Conservation (phyloP, 208 protist genomes). For the Leishmania amazonensis region DNA sequence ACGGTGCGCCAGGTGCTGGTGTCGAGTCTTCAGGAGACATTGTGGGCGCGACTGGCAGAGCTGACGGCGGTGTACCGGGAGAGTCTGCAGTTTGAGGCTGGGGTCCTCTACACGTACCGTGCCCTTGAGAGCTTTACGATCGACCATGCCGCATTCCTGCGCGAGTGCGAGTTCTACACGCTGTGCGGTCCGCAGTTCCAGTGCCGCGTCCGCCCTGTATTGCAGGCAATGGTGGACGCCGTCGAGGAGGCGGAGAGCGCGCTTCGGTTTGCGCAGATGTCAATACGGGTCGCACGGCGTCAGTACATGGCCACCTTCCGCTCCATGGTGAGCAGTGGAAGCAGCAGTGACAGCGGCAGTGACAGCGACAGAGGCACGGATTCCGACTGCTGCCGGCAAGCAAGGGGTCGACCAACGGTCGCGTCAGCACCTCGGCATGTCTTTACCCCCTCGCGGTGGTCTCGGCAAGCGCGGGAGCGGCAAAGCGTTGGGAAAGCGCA, state of each 20-base stretch:
- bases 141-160: slow-evolving; percentile 64
- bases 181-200: slow-evolving; percentile 52
- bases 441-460: slow-evolving; percentile 26
- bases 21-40: slow-evolving; percentile 51
- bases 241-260: slow-evolving; percentile 60
- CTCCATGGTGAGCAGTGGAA: slow-evolving; percentile 27
- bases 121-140: slow-evolving; percentile 59
- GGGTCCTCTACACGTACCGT: slow-evolving; percentile 56
- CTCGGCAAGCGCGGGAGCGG: neutral
- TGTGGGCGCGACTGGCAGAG: slow-evolving; percentile 61
- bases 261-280: slow-evolving; percentile 29
- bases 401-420: neutral
- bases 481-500: neutral
- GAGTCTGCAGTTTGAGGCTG: slow-evolving; percentile 47
- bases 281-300: slow-evolving; percentile 23
- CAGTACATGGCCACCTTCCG: slow-evolving; percentile 34
- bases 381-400: neutral
- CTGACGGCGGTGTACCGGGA: slow-evolving; percentile 42
- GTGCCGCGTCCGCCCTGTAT: slow-evolving; percentile 34
- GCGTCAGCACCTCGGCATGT: neutral
- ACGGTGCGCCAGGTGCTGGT: slow-evolving; percentile 51
- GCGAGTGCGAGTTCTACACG: slow-evolving; percentile 66
- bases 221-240: slow-evolving; percentile 61
- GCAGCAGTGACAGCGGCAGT: slow-evolving; percentile 11
- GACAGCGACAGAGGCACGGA: slow-evolving; percentile 8